Percentiles rank a stretch among this genome's conserved stretches.
phyloP scores from a whole-genome alignment of 345 rosid species.

The Eutrema yunnanense region DNA sequence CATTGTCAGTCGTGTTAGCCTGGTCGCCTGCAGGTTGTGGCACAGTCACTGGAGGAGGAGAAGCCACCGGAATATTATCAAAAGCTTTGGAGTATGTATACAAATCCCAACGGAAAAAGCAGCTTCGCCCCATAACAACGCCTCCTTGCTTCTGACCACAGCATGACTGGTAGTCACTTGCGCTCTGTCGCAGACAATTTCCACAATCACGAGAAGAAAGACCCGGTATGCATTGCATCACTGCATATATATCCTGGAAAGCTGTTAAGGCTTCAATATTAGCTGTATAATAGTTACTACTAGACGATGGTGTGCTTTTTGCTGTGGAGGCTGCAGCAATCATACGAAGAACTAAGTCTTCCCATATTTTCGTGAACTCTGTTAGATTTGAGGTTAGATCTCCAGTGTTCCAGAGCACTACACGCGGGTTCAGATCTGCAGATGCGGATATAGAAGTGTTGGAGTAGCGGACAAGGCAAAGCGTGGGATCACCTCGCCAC shows the following conservation, averaged over 20 bases:
- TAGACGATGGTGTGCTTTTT: background rate
- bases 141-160: background rate
- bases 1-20: background rate
- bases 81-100: constrained; percentile 14
- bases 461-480: constrained; percentile 11
- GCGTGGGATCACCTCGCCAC: background rate
- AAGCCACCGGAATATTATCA: background rate
- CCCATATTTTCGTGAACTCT: background rate
- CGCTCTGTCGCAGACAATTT: background rate
- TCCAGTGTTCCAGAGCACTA: background rate
- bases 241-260: background rate
- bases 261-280: background rate
- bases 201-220: constrained; percentile 9
- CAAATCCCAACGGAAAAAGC: constrained; percentile 25
- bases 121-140: background rate
- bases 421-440: background rate
- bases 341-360: background rate
- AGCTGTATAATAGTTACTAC: background rate
- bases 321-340: constrained; percentile 2
- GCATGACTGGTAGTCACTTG: background rate
- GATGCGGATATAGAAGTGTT: background rate
- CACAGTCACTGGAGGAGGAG: background rate
- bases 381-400: background rate
- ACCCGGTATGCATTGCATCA: constrained; percentile 14
- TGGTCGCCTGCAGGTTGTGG: background rate